A percentile compares a stretch with the other conserved stretches of the same genome.
Conservation (phyloP, 305 asterid genomes). For the Fraxinus ornus region DNA sequence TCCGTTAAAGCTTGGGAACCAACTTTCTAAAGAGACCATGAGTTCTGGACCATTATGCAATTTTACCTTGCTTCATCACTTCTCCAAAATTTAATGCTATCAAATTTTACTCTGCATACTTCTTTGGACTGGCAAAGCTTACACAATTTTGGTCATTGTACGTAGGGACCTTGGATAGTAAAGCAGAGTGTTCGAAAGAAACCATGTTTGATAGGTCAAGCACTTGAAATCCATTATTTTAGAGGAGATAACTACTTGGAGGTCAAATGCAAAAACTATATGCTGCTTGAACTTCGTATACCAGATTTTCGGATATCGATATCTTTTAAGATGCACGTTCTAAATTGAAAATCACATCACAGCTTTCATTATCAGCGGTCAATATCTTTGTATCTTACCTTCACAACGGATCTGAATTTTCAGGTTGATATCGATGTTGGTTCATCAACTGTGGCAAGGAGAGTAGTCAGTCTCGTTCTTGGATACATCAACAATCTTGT, state of each 20-base stretch:
- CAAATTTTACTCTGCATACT: neutral
- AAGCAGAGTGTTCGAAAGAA: conserved; percentile 83
- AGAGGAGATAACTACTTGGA: conserved; percentile 72
- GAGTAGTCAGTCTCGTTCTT: conserved; percentile 61
- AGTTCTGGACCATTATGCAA: neutral
- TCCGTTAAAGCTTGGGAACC: neutral
- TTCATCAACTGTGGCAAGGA: conserved; percentile 68
- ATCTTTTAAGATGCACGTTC: neutral
- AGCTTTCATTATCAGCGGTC: neutral
- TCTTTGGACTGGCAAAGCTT: neutral
- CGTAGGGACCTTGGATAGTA: conserved; percentile 66
- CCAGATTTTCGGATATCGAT: neutral
- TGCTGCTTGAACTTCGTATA: neutral
- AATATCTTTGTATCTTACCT: neutral
- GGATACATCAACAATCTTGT: conserved; percentile 69
- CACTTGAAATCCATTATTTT: conserved; percentile 58
- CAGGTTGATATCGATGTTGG: conserved; percentile 69
- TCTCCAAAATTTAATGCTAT: neutral
- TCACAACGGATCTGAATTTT: conserved; percentile 16
- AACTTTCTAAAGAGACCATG: neutral
- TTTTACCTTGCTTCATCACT: neutral
- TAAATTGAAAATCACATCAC: neutral
- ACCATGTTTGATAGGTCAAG: conserved; percentile 75
- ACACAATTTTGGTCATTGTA: neutral
- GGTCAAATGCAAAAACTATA: conserved; percentile 35